Evolutionary conservation across 768 basidiomycete genomes (phyloP), one percentile per base, ranked within the genome.

Genomic region (Pisolithus orientalis): DNA sequence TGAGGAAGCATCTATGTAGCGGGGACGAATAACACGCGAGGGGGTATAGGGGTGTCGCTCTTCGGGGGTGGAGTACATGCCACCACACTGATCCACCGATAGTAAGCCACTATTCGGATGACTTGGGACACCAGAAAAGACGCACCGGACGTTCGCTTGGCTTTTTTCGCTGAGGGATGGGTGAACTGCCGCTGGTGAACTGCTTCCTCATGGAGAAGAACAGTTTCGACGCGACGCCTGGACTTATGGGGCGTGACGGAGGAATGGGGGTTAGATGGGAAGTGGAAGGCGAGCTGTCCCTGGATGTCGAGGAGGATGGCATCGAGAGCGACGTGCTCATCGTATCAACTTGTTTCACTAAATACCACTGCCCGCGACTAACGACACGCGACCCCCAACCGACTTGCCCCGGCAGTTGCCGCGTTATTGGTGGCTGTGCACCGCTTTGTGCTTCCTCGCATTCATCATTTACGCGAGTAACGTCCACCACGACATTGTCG

Each of bases 41-140:
- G 60, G 57, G 4, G 60, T 53, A 54, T 60, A 46, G 24, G 65
- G 44, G 53, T 59, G 59, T 52, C 70, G 65, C 57, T 76, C 75
- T 43, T 72, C 74, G 39, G 70, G 68, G 46, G 74, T 72, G 16
- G 75, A 75, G 55, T 71, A 70, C 68, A 76, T 73, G 53, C 67
- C 70, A 24, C 53, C 62, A 54, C 54, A 65, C 66, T 70, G 56
- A 27, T 44, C 25, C 14, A 25, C 21, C 9, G 39, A 46, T 28
- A 21, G 39, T 31, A 21, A 6, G 44, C 59, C 45, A 65, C 54
- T 44, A 32, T 47, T 38, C 24, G 25, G 44, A 38, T n/a, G 16
- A 28, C 44, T 14, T 31, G 45, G 11, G 27, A 37, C n/a, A 46
- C 13, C 10, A 55, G 21, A n/a, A 1, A 9, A 49, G 52, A 60